Conservation (phyloP, 202 grass and related monocot species). For the Setaria italica region DNA sequence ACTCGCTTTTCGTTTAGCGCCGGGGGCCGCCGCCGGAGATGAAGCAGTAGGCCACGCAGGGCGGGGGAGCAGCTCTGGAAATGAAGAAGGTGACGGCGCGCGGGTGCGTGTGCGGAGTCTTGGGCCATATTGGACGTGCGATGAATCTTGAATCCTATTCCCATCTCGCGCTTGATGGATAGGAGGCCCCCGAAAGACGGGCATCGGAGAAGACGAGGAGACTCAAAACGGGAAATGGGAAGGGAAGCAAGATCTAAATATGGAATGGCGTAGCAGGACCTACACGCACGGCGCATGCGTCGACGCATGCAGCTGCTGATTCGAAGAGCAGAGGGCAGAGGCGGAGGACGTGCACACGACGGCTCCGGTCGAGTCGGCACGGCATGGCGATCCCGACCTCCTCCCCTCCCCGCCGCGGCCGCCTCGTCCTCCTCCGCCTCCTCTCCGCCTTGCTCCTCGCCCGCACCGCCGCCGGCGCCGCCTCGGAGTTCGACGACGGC, state of each 20-base stretch:
- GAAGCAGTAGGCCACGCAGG: too few relatives aligned
- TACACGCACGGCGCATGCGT: neutral
- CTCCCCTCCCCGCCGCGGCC: neutral
- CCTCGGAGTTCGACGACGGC: conserved; percentile 60
- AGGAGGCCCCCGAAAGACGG: too few relatives aligned
- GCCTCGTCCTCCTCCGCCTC: conserved; percentile 17
- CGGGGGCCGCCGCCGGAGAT: too few relatives aligned
- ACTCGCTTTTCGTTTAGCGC: too few relatives aligned
- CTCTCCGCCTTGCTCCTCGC: conserved; percentile 40
- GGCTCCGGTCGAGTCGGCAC: conserved; percentile 26
- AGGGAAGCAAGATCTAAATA: conserved; percentile 5
- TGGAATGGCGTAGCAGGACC: neutral
- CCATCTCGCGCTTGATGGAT: too few relatives aligned
- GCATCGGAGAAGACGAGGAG: too few relatives aligned
- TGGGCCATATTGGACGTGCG: too few relatives aligned
- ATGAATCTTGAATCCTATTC: too few relatives aligned
- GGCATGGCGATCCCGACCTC: conserved; percentile 42
- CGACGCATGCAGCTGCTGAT: conserved; percentile 29
- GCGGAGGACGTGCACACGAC: conserved; percentile 20
- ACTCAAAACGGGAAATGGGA: too few relatives aligned
- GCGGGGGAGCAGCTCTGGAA: too few relatives aligned
- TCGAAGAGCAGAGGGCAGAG: neutral
- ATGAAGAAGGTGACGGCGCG: too few relatives aligned
- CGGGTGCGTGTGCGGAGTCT: too few relatives aligned
- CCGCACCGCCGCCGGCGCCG: conserved; percentile 28